Percentiles rank a stretch among this genome's conserved stretches.
Conservation (phyloP, 495 filamentous ascomycete species). For the Umbilicaria muhlenbergii region DNA sequence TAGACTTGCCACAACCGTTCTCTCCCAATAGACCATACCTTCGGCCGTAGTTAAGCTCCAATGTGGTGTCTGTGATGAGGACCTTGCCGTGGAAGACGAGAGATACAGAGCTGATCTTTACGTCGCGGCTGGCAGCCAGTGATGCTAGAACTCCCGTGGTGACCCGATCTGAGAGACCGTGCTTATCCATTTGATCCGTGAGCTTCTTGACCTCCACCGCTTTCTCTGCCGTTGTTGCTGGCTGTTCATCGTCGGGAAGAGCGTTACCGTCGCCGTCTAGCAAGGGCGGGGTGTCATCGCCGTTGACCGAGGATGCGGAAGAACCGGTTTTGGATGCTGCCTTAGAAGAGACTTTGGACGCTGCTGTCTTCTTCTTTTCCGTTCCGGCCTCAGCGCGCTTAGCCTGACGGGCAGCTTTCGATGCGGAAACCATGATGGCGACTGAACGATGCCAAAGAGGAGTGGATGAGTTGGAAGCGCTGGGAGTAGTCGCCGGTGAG, state of each 20-base stretch:
- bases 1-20: slow-evolving; percentile 99
- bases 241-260: slow-evolving; percentile 40
- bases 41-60: slow-evolving; percentile 86
- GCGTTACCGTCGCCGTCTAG: slow-evolving; percentile 44
- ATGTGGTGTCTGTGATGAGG: slow-evolving; percentile 77
- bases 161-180: slow-evolving; percentile 92
- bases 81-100: slow-evolving; percentile 97
- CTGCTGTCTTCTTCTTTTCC: slow-evolving; percentile 55
- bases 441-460: neutral
- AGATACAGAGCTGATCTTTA: slow-evolving; percentile 87
- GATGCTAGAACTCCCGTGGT: slow-evolving; percentile 95
- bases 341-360: slow-evolving; percentile 51
- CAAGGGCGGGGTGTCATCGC: slow-evolving; percentile 47
- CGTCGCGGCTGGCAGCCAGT: slow-evolving; percentile 66
- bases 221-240: slow-evolving; percentile 55
- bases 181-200: slow-evolving; percentile 80
- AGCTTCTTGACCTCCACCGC: slow-evolving; percentile 70
- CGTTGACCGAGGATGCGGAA: slow-evolving; percentile 49
- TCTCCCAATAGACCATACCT: slow-evolving; percentile 92
- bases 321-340: slow-evolving; percentile 47
- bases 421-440: slow-evolving; percentile 73
- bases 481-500: too few relatives aligned
- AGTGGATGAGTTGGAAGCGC: too few relatives aligned
- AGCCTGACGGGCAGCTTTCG: slow-evolving; percentile 92
- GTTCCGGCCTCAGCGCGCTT: slow-evolving; percentile 71